Conservation (phyloP, 768 basidiomycete species). For the Lepiota subincarnata region DNA sequence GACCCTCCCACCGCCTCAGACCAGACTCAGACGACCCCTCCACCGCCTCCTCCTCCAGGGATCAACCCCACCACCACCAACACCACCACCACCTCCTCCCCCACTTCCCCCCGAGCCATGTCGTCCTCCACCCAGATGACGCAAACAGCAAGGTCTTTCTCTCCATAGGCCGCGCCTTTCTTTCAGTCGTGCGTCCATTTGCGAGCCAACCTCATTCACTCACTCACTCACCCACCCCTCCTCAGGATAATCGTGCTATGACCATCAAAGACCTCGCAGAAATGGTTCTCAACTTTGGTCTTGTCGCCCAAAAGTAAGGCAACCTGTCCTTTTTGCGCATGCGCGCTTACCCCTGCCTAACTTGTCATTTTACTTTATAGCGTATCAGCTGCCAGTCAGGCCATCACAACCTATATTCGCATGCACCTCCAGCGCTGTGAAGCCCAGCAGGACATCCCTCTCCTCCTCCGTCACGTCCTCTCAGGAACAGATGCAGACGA, state of each 20-base stretch:
- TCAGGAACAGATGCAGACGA: constrained; percentile 73
- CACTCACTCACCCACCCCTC: constrained; percentile 11
- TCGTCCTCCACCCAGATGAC: constrained; percentile 73
- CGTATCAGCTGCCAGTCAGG: constrained; percentile 74
- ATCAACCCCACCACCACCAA: no score
- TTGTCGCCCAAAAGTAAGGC: constrained; percentile 79
- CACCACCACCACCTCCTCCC: constrained; percentile 22
- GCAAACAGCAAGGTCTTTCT: constrained; percentile 67
- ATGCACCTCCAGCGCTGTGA: constrained; percentile 71
- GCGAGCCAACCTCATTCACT: constrained; percentile 13
- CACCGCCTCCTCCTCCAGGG: not conserved
- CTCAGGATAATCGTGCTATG: constrained; percentile 76
- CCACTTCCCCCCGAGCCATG: constrained; percentile 55
- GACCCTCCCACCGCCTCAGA: constrained; percentile 48
- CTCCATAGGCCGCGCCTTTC: constrained; percentile 67
- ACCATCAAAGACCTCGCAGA: constrained; percentile 84
- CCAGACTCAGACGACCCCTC: constrained; percentile 27
- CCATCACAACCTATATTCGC: constrained; percentile 80
- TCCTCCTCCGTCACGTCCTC: constrained; percentile 67
- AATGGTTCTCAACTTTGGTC: constrained; percentile 57
- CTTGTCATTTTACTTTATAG: constrained; percentile 32
- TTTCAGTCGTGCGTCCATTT: constrained; percentile 59
- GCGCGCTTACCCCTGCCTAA: constrained; percentile 7
- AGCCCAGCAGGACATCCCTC: constrained; percentile 63
- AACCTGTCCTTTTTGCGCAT: constrained; percentile 3